Percentiles rank a stretch among this genome's conserved stretches.
Conservation (phyloP, 2,329 filamentous ascomycete genomes). For the Zasmidium cellare region DNA sequence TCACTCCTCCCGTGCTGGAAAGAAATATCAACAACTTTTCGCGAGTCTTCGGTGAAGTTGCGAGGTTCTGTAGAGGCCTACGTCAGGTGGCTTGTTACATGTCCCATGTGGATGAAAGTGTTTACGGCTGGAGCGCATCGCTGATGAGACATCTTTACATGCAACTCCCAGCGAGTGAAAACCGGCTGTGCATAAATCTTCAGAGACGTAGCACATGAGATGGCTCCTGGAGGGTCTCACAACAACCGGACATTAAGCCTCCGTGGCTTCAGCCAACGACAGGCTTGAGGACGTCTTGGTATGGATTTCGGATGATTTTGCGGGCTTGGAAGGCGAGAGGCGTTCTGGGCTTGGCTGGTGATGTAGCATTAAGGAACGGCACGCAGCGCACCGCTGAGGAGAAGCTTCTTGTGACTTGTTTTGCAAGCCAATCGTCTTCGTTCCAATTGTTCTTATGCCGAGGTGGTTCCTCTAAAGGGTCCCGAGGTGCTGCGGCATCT, state of each 20-base stretch:
- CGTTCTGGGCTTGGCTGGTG: background rate
- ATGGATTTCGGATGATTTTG: background rate
- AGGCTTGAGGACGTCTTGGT: background rate
- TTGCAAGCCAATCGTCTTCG: background rate
- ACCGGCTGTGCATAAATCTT: background rate
- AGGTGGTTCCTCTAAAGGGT: background rate
- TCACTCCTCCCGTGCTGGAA: background rate
- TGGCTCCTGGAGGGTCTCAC: background rate
- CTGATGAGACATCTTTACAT: background rate
- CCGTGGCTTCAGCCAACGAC: background rate
- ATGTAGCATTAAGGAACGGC: background rate
- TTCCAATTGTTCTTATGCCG: background rate
- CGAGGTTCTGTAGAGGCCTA: background rate
- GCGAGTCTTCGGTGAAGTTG: background rate
- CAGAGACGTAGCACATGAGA: background rate
- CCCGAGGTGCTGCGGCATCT: background rate
- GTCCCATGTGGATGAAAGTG: no score
- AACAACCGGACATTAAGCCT: background rate
- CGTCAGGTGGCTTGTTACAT: background rate
- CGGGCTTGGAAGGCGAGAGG: background rate
- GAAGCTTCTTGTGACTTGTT: background rate
- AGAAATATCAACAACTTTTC: background rate
- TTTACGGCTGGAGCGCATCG: background rate
- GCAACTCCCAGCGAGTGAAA: background rate
- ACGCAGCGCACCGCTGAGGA: conserved; percentile 8